Evolutionary conservation across 2,329 filamentous ascomycete genomes (phyloP).

Genomic region (Elsinoe arachidis): DNA sequence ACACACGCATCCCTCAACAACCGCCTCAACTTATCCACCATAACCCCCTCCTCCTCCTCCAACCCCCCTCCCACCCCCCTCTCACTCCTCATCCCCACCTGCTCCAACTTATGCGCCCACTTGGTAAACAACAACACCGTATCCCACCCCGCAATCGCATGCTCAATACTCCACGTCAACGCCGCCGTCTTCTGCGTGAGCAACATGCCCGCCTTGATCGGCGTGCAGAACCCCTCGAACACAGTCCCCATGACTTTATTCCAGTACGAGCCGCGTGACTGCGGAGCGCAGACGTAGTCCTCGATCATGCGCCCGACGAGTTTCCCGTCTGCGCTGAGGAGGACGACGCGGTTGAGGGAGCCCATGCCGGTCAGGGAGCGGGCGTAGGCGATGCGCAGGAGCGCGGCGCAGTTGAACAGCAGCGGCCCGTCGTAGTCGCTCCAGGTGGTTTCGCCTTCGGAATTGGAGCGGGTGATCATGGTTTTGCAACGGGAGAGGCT

Average conservation of each 20-base stretch:
- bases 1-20: conserved; percentile 27
- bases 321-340: conserved; percentile 21
- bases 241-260: conserved; percentile 25
- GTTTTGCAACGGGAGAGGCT: conserved; percentile 24
- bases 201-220: conserved; percentile 21
- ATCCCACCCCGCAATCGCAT: conserved; percentile 18
- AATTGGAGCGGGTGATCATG: conserved; percentile 11
- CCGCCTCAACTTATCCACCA: conserved; percentile 8
- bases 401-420: conserved; percentile 28
- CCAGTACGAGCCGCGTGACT: conserved; percentile 21
- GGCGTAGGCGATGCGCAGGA: conserved; percentile 28
- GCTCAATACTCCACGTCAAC: conserved; percentile 22
- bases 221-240: conserved; percentile 23
- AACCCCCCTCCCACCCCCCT: background rate
- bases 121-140: conserved; percentile 12
- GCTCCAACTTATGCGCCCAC: conserved; percentile 11
- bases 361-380: conserved; percentile 25
- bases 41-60: conserved; percentile 1
- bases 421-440: conserved; percentile 24
- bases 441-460: conserved; percentile 17
- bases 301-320: conserved; percentile 2
- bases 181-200: conserved; percentile 24
- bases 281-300: conserved; percentile 21
- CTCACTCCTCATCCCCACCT: background rate
- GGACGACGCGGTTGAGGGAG: conserved; percentile 24